phyloP scores from a whole-genome alignment of 2,329 filamentous ascomycete species.

The Teratosphaeria viscida region DNA sequence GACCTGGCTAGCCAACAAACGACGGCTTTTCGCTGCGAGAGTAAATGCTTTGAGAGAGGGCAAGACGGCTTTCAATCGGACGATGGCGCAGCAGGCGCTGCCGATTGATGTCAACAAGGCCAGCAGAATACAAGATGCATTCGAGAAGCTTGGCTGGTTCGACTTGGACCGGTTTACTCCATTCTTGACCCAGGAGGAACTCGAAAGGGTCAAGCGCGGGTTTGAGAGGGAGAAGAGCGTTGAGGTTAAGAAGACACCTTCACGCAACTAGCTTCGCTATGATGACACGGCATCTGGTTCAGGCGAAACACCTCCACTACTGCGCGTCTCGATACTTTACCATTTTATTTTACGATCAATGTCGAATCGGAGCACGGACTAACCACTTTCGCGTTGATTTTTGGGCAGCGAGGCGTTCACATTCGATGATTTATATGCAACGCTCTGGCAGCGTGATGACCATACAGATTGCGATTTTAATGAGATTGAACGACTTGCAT shows the following conservation, averaged over 20 bases:
- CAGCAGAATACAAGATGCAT: constrained; percentile 82
- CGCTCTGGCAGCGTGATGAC: background rate
- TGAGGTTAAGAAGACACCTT: background rate
- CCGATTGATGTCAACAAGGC: constrained; percentile 98
- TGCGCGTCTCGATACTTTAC: too few species aligned
- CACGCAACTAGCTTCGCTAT: background rate
- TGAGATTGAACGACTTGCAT: background rate
- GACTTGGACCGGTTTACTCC: constrained; percentile 12
- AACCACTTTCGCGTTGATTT: background rate
- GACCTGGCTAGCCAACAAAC: constrained; percentile 85
- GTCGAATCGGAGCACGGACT: background rate
- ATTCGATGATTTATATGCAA: background rate
- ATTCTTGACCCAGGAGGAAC: background rate
- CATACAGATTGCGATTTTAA: background rate
- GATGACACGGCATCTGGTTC: background rate
- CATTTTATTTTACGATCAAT: too few species aligned
- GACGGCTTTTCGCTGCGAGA: constrained; percentile 74
- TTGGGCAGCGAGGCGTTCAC: background rate
- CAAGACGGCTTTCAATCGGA: constrained; percentile 80
- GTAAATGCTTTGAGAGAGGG: constrained; percentile 54
- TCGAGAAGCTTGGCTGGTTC: constrained; percentile 47
- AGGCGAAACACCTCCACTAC: too few species aligned
- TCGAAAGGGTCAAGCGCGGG: background rate
- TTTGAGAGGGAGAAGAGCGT: background rate
- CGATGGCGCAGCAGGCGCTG: constrained; percentile 90